Base-by-base conservation (phyloP, 2,329 filamentous ascomycete species). In the Microsporum ferrugineum region DNA sequence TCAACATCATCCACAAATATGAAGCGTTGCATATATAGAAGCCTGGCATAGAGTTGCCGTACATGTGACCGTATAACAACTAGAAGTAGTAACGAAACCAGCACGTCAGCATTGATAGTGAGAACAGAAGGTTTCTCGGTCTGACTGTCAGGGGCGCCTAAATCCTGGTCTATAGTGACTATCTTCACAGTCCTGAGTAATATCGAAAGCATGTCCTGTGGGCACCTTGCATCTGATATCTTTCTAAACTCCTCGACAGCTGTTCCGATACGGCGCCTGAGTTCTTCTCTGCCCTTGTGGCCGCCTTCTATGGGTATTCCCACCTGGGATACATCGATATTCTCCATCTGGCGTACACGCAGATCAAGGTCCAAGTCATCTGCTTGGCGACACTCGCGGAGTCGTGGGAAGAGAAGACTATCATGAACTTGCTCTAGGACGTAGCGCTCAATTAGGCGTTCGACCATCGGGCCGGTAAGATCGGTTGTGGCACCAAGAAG, bases 1-100 rank as follows among this genome's bases (percentile, higher is more conserved):
- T 99, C 94, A 6, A 99, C 91, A 74, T 99, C 94, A 68, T 97
- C 94, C 58, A 96, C 91, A 73, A 96, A 99, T 66, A 96, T 94
- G 70, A 96, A 99, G 69, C 95, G 90, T 49, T 92, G 88, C 81
- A 97, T 96, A 71, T 97, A 99, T n/a, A 88, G 80, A 55, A 99
- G 77, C 23, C 92, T 84, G 2, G 94, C 91, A 68, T 96, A 89
- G 6, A 99, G 79, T 73, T 96, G 87, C 62, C 88, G 85, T 31
- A 95, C 85, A 63, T 94, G 88, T 8, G 92, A 89, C 64, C 92
- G 84, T 63, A 99, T 97, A 8, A 99, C 88, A 14, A 99, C 91
- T 64, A 95, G 86, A 23, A 99, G 80, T 12, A 99, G 80, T 62
- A 99, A 77, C 0, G 94, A 96, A 1, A 99, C 94, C 33, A 99